Percentiles rank a stretch among this genome's conserved stretches.
Conservation (phyloP, 352 stramenopile genomes). For the Phytophthora uliginosa region DNA sequence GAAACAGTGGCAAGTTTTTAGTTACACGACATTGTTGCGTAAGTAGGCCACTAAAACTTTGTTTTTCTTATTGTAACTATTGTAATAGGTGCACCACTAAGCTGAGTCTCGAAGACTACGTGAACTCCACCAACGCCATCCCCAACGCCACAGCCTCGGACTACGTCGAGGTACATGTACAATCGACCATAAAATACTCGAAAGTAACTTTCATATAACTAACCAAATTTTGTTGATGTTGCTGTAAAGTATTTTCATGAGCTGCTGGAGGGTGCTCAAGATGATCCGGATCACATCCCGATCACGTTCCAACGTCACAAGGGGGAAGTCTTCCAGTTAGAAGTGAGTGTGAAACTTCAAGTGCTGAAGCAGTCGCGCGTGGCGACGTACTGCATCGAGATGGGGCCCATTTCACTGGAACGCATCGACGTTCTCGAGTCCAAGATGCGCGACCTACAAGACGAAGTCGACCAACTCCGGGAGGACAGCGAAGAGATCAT, state of each 20-base stretch:
- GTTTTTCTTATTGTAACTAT: background rate
- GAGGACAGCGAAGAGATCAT: background rate
- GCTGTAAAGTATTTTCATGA: background rate
- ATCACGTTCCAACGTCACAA: background rate
- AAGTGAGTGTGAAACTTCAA: background rate
- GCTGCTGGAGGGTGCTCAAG: background rate
- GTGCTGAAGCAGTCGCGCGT: background rate
- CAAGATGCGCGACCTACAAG: background rate
- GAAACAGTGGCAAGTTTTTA: conserved; percentile 25
- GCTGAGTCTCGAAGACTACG: background rate
- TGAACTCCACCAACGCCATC: background rate
- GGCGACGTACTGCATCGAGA: background rate
- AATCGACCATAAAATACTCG: background rate
- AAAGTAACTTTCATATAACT: background rate
- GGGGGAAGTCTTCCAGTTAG: background rate
- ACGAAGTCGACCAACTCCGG: conserved; percentile 8
- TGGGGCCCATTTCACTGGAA: background rate
- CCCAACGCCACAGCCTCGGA: background rate
- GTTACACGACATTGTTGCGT: no score
- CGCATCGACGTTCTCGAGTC: background rate
- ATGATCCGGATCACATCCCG: background rate
- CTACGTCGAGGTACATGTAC: background rate
- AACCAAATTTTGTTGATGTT: background rate
- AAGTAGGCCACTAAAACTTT: no score
- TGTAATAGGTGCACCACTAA: background rate